Conservation (phyloP, 805 yeast genomes). For the Blastobotrys robertii region DNA sequence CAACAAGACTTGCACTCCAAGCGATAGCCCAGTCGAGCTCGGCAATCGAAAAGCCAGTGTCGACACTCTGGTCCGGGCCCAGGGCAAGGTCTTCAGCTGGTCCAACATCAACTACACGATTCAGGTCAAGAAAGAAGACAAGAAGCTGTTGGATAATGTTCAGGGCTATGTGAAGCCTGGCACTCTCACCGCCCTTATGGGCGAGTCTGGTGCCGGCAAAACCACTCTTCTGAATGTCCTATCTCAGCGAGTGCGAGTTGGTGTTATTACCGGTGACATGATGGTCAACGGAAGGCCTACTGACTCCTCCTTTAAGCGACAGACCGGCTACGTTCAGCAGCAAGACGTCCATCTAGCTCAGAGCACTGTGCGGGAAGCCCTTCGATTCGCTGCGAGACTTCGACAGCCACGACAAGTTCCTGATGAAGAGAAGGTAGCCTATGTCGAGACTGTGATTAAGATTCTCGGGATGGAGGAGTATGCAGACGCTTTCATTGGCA, state of each 20-base stretch:
- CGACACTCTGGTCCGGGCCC: constrained; percentile 8
- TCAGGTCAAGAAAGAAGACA: constrained; percentile 29
- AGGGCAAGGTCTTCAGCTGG: constrained; percentile 48
- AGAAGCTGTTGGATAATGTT: constrained; percentile 36
- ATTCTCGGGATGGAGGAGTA: constrained; percentile 55
- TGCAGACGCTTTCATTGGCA: constrained; percentile 67
- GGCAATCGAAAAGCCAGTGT: constrained; percentile 6
- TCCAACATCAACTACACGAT: constrained; percentile 48
- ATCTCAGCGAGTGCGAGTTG: constrained; percentile 60
- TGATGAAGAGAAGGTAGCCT: constrained; percentile 45
- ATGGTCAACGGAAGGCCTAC: constrained; percentile 59
- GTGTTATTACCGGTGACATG: constrained; percentile 62
- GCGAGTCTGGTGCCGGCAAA: constrained; percentile 83
- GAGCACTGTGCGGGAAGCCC: constrained; percentile 61
- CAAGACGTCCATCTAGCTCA: constrained; percentile 61
- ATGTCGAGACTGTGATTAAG: constrained; percentile 56
- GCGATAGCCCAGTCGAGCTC: constrained; percentile 19
- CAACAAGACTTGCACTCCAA: constrained; percentile 20
- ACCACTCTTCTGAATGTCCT: constrained; percentile 66
- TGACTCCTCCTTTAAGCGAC: constrained; percentile 51
- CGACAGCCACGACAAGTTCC: constrained; percentile 55
- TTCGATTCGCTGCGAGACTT: constrained; percentile 57
- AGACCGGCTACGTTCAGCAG: constrained; percentile 69
- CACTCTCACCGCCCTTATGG: constrained; percentile 72
- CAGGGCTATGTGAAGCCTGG: constrained; percentile 76